Percentiles rank a stretch among this genome's conserved stretches.
These are phyloP conservation scores for Beauveria bassiana DNA, from an alignment of 2,329 filamentous ascomycete species.

Conservation along the genomic window DNA sequence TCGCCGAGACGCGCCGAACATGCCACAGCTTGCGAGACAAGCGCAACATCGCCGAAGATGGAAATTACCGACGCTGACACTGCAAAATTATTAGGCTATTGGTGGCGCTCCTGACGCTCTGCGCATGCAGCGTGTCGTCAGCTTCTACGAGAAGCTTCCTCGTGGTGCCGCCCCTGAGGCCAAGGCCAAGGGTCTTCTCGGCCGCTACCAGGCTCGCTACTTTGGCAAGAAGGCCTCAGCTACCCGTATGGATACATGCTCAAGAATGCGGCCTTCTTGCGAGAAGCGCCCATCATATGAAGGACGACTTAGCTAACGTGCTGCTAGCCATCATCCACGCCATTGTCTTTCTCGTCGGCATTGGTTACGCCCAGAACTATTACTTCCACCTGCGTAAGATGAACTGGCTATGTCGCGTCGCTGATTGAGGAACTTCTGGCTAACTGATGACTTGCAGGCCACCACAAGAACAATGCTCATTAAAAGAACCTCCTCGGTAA, in stretches of 20 bases:
- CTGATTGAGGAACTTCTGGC: not conserved
- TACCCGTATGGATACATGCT: constrained; percentile 59
- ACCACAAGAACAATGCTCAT: constrained; percentile 99
- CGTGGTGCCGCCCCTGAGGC: constrained; percentile 80
- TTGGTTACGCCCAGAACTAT: constrained; percentile 98
- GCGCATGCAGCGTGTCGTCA: constrained; percentile 96
- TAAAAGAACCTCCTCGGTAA: constrained; percentile 44
- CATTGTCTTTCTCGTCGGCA: constrained; percentile 65
- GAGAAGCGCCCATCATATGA: constrained; percentile 4
- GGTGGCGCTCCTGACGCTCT: constrained; percentile 91
- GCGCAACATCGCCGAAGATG: not conserved
- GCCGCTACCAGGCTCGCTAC: constrained; percentile 84
- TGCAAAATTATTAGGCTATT: constrained; percentile 58
- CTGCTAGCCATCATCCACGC: constrained; percentile 75
- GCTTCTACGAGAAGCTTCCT: constrained; percentile 98
- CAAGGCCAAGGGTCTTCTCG: constrained; percentile 74
- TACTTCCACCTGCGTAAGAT: constrained; percentile 97
- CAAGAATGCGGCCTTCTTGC: constrained; percentile 18
- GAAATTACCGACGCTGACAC: not conserved
- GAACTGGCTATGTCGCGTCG: not conserved
- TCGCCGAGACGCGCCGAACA: constrained; percentile 6
- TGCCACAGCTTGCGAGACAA: not conserved
- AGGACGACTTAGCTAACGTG: constrained; percentile 17
- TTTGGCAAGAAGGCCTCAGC: constrained; percentile 89
- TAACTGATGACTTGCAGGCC: constrained; percentile 51